Conservation (phyloP, 805 yeast genomes). For the Wickerhamiella alocasiicola region DNA sequence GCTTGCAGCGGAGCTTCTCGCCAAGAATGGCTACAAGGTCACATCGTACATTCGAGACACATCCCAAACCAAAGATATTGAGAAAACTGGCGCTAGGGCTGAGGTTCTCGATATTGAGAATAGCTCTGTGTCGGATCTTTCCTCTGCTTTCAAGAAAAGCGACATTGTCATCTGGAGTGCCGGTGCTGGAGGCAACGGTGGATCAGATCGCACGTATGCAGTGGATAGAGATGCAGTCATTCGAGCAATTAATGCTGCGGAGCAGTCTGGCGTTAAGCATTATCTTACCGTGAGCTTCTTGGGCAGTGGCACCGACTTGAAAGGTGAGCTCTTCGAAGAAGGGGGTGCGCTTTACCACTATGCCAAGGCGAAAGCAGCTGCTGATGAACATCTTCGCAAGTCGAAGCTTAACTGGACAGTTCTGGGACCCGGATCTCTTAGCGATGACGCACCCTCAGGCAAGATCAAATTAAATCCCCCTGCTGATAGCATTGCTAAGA, state of each 20-base stretch:
- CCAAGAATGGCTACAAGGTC: slow-evolving; percentile 24
- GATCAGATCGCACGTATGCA: slow-evolving; percentile 33
- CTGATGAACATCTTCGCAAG: slow-evolving; percentile 37
- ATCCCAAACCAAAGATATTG: slow-evolving; percentile 35
- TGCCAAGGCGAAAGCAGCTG: slow-evolving; percentile 49
- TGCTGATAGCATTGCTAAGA: slow-evolving; percentile 14
- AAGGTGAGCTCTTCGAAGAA: slow-evolving; percentile 37
- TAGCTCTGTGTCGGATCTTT: slow-evolving; percentile 28
- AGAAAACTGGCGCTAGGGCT: slow-evolving; percentile 28
- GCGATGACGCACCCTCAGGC: slow-evolving; percentile 34
- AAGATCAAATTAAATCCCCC: slow-evolving; percentile 29
- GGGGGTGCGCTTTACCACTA: slow-evolving; percentile 34
- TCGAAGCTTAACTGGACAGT: slow-evolving; percentile 42
- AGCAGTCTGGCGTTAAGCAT: slow-evolving; percentile 33
- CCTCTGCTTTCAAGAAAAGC: slow-evolving; percentile 32
- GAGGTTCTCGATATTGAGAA: slow-evolving; percentile 31
- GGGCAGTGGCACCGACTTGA: slow-evolving; percentile 36
- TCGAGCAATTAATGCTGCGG: slow-evolving; percentile 43
- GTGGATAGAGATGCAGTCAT: slow-evolving; percentile 56
- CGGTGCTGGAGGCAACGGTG: slow-evolving; percentile 46
- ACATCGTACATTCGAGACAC: slow-evolving; percentile 35
- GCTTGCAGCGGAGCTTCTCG: slow-evolving; percentile 30
- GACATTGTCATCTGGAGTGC: slow-evolving; percentile 50
- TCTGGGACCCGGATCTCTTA: slow-evolving; percentile 40
- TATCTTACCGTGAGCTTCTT: slow-evolving; percentile 45